Conservation (phyloP, 164 flowering plant genomes). For the Annona cherimola region DNA sequence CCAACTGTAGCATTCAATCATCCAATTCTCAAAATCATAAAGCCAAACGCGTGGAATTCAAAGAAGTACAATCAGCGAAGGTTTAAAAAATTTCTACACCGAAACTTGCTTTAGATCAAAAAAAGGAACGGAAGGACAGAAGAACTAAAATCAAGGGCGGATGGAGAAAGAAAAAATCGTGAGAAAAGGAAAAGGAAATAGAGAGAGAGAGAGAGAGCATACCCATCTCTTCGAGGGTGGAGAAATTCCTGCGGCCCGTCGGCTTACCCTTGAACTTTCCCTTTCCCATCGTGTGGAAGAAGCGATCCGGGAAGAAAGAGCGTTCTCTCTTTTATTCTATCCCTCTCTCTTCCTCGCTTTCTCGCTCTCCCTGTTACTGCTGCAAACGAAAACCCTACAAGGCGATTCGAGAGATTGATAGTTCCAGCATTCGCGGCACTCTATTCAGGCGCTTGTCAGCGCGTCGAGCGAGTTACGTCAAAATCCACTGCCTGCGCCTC, state of each 20-base stretch:
- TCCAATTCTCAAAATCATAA: no score
- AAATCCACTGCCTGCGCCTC: no score
- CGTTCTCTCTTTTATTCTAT: neutral
- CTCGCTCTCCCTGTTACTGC: neutral
- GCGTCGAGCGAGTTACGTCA: no score
- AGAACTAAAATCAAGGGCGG: neutral
- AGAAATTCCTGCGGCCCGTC: conserved; percentile 63
- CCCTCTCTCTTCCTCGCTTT: neutral
- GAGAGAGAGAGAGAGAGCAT: conserved; percentile 12
- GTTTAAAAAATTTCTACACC: neutral
- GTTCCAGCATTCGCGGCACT: no score
- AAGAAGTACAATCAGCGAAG: no score
- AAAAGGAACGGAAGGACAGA: neutral
- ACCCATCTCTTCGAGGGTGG: conserved; percentile 63
- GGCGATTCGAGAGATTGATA: neutral
- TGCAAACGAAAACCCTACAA: neutral
- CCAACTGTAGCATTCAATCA: no score
- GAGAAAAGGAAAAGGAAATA: conserved; percentile 6
- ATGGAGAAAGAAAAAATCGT: neutral
- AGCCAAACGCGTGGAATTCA: no score
- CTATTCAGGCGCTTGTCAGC: no score
- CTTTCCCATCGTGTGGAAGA: conserved; percentile 31
- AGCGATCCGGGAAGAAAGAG: neutral
- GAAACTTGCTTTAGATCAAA: neutral
- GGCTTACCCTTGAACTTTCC: conserved; percentile 77